phyloP scores from a whole-genome alignment of 1,284 basidiomycete species.

The Nidula niveotomentosa region DNA sequence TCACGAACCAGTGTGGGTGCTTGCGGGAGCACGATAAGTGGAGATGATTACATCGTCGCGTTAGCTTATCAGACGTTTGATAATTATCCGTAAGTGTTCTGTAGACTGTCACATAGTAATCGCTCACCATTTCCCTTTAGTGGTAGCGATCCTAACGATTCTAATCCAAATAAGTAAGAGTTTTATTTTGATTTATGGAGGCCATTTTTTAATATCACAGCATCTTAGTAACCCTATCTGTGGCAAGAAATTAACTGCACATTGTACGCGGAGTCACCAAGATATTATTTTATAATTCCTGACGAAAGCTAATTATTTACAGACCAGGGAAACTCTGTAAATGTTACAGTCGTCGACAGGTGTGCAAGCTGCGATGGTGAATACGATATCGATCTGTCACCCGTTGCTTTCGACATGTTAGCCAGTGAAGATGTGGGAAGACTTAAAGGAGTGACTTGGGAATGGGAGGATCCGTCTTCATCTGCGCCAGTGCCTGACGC shows the following conservation, averaged over 20 bases:
- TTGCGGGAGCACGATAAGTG: background rate
- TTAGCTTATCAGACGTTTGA: background rate
- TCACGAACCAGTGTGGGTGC: background rate
- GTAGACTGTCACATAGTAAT: background rate
- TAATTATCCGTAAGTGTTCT: background rate
- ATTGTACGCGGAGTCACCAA: background rate
- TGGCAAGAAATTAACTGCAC: conserved; percentile 15
- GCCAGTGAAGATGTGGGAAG: conserved; percentile 20
- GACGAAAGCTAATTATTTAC: conserved; percentile 1
- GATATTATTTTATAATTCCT: background rate
- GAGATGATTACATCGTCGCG: background rate
- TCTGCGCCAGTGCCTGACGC: too few species aligned
- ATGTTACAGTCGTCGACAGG: conserved; percentile 23
- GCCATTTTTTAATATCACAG: background rate
- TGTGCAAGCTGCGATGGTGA: conserved; percentile 17
- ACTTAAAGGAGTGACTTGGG: conserved; percentile 13
- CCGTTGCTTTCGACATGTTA: conserved; percentile 20
- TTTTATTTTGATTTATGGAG: too few species aligned
- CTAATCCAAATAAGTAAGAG: background rate
- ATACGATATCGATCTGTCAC: conserved; percentile 24
- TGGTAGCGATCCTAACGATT: background rate
- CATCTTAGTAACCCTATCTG: conserved; percentile 23
- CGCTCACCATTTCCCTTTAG: background rate
- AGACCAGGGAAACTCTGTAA: conserved; percentile 14
- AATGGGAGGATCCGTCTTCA: conserved; percentile 11